Evolutionary conservation across 139 green algal genomes (phyloP).

Genomic region (Edaphochlamys debaryana): DNA sequence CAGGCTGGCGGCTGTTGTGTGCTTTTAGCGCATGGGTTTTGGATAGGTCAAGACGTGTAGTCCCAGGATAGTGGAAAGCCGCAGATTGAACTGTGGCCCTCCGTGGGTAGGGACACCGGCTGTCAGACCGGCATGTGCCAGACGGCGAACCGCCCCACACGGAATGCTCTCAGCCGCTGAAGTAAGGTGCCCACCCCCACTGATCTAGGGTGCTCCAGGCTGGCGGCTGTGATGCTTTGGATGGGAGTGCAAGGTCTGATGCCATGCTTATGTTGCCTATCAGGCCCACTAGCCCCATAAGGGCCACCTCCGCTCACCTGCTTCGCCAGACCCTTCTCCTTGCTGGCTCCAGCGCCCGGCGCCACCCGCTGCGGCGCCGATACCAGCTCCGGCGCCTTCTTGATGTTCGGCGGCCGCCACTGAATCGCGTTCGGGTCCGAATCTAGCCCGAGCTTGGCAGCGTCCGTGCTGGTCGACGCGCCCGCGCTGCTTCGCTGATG

Average conservation of each 20-base stretch:
- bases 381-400: neutral
- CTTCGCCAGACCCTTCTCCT: conserved; percentile 55
- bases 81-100: neutral
- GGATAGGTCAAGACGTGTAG: neutral
- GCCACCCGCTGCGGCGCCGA: neutral
- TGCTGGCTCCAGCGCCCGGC: conserved; percentile 10
- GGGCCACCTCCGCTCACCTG: conserved; percentile 20
- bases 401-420: neutral
- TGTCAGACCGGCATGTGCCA: conserved; percentile 16
- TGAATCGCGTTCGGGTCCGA: neutral
- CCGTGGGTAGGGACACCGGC: conserved; percentile 28
- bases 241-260: neutral
- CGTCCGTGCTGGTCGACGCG: too few species aligned
- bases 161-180: conserved; percentile 12
- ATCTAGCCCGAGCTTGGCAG: neutral
- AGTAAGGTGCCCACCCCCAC: conserved; percentile 22
- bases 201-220: neutral
- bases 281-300: neutral
- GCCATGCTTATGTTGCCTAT: neutral
- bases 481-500: neutral
- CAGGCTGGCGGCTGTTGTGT: too few species aligned
- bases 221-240: conserved; percentile 1
- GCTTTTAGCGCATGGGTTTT: too few species aligned
- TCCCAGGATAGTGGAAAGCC: conserved; percentile 4
- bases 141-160: neutral